Evolutionary conservation across 805 yeast species (phyloP).

Genomic region (Sugiyamaella mastotermitis): DNA sequence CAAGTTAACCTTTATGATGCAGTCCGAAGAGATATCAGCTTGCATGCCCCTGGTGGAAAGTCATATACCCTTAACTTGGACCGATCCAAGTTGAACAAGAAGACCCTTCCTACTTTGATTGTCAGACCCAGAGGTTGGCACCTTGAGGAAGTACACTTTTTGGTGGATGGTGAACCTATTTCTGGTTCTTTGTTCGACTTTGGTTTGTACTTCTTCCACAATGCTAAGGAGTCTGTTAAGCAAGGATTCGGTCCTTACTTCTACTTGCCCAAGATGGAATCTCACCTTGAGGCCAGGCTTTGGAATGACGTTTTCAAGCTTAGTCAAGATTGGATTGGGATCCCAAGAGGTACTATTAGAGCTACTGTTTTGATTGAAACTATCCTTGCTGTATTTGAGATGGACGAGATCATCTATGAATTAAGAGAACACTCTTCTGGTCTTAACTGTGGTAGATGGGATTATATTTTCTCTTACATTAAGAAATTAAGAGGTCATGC

Average conservation of each 20-base stretch:
- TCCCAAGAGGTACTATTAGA: constrained; percentile 61
- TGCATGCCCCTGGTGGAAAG: constrained; percentile 32
- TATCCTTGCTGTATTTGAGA: constrained; percentile 63
- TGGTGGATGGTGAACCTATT: constrained; percentile 59
- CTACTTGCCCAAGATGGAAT: constrained; percentile 68
- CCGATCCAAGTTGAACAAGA: constrained; percentile 9
- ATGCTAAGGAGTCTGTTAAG: constrained; percentile 48
- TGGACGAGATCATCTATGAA: constrained; percentile 70
- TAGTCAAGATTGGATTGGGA: constrained; percentile 52
- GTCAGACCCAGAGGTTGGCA: constrained; percentile 66
- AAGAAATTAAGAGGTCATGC: constrained; percentile 56
- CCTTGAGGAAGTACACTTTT: constrained; percentile 54
- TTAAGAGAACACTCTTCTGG: constrained; percentile 64
- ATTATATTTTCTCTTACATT: constrained; percentile 62
- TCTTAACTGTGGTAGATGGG: constrained; percentile 72
- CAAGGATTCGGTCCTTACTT: constrained; percentile 67
- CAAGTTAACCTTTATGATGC: constrained; percentile 65
- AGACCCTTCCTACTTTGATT: constrained; percentile 38
- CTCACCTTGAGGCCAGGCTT: constrained; percentile 63
- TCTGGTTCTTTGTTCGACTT: constrained; percentile 62
- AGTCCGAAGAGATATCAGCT: constrained; percentile 46
- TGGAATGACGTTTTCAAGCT: constrained; percentile 65
- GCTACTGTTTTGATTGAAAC: constrained; percentile 68
- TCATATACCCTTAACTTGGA: constrained; percentile 47
- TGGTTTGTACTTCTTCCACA: constrained; percentile 62